Conservation (phyloP, 2,329 filamentous ascomycete genomes). For the Aquanectria penicillioides region DNA sequence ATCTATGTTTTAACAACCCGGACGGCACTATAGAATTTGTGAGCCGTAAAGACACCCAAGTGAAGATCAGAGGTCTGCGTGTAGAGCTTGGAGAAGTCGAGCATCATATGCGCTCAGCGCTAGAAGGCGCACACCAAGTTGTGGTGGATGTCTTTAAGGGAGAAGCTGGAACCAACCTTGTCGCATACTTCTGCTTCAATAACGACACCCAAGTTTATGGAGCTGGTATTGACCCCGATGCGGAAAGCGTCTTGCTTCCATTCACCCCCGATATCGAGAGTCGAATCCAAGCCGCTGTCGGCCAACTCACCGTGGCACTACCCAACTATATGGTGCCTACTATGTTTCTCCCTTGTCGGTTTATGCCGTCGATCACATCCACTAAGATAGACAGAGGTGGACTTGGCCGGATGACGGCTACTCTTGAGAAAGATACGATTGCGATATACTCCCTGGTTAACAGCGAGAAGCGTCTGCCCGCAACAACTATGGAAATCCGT, state of each 20-base stretch:
- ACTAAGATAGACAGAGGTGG: conserved; percentile 22
- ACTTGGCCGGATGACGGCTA: conserved; percentile 1
- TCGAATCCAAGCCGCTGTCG: background rate
- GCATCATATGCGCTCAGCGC: background rate
- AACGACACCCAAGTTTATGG: background rate
- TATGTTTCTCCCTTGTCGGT: background rate
- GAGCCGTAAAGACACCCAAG: conserved; percentile 57
- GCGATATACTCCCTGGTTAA: background rate
- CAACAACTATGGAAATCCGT: conserved; percentile 20
- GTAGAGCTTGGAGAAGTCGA: conserved; percentile 2
- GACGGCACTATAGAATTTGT: background rate
- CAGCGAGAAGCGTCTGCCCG: conserved; percentile 11
- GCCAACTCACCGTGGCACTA: background rate
- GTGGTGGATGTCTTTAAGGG: conserved; percentile 1
- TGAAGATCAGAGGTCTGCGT: conserved; percentile 64
- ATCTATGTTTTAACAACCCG: background rate
- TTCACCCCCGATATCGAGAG: background rate
- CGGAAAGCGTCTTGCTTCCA: background rate
- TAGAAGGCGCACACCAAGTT: background rate
- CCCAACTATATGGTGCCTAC: background rate
- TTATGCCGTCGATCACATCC: background rate
- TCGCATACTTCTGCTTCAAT: conserved; percentile 7
- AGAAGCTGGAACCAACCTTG: conserved; percentile 2
- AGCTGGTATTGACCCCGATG: background rate
- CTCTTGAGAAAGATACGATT: conserved; percentile 2